Percentiles rank a stretch among this genome's conserved stretches.
Evolutionary conservation across 257 asterid genomes (phyloP).

Genomic region (Datura wrightii): DNA sequence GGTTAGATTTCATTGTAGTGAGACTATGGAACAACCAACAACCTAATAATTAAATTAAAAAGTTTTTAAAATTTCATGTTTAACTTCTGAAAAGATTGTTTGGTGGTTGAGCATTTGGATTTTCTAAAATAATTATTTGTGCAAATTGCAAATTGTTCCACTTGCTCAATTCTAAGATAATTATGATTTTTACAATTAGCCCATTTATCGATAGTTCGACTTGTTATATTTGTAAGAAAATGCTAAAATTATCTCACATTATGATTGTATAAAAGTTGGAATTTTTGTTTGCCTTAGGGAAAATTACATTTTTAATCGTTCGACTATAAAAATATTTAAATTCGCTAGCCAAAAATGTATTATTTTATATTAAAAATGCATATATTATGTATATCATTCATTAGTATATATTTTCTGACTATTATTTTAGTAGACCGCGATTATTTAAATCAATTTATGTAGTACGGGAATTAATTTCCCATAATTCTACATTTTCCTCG

Average conservation of each 20-base stretch:
- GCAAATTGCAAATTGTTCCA: not conserved
- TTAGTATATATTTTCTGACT: not conserved
- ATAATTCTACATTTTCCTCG: not conserved
- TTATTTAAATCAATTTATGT: not conserved
- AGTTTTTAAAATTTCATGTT: not conserved
- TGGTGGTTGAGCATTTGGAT: not conserved
- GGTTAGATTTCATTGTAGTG: slow-evolving; percentile 27
- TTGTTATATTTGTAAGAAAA: too few species aligned
- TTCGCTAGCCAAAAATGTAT: too few species aligned
- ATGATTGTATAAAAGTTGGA: too few species aligned
- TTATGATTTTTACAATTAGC: not conserved
- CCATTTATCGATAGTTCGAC: not conserved
- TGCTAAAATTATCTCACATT: too few species aligned
- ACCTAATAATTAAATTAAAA: not conserved
- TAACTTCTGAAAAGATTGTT: not conserved
- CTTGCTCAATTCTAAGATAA: not conserved
- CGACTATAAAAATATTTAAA: too few species aligned
- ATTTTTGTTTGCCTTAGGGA: too few species aligned
- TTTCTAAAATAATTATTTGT: not conserved
- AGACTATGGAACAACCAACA: slow-evolving; percentile 27
- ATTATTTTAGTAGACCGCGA: not conserved
- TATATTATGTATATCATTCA: not conserved
- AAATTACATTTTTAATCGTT: too few species aligned
- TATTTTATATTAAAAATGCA: not conserved
- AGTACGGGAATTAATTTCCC: not conserved